Evolutionary conservation across 371 early-diverging fungal species (phyloP).

Genomic region (Synchytrium microbalum): DNA sequence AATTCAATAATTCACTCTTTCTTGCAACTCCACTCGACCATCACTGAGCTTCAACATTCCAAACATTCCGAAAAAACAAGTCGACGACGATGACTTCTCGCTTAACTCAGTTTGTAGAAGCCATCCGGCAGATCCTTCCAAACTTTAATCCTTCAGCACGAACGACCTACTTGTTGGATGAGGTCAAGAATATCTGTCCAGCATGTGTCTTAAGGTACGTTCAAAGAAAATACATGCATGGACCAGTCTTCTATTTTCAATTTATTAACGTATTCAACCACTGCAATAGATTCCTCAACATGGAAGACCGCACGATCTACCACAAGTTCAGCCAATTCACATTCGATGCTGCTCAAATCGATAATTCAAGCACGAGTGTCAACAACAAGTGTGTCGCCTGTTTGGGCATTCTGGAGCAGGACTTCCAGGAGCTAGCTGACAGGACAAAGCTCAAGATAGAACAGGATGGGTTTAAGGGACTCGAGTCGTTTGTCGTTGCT

Average conservation of each 20-base stretch:
- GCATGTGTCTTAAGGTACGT: not conserved
- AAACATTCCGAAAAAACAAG: too few species aligned
- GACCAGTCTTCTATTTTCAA: not conserved
- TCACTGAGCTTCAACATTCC: too few species aligned
- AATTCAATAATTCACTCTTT: too few species aligned
- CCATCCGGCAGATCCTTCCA: too few species aligned
- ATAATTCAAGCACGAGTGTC: not conserved
- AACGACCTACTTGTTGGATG: not conserved
- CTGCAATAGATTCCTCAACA: not conserved
- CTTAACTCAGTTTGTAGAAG: too few species aligned
- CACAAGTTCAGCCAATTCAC: not conserved
- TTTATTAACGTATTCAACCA: not conserved
- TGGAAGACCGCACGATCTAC: not conserved
- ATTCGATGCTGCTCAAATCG: not conserved
- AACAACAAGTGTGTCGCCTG: not conserved
- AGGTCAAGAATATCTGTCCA: not conserved
- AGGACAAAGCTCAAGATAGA: not conserved
- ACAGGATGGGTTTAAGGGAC: not conserved
- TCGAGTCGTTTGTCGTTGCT: not conserved
- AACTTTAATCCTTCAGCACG: not conserved
- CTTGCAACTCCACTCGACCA: too few species aligned
- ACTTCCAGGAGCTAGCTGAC: not conserved
- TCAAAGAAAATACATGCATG: not conserved
- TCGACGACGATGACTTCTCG: too few species aligned
- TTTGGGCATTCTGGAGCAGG: not conserved